Evolutionary conservation across 2,329 filamentous ascomycete species (phyloP).

Genomic region (Lachnellula subtilissima): DNA sequence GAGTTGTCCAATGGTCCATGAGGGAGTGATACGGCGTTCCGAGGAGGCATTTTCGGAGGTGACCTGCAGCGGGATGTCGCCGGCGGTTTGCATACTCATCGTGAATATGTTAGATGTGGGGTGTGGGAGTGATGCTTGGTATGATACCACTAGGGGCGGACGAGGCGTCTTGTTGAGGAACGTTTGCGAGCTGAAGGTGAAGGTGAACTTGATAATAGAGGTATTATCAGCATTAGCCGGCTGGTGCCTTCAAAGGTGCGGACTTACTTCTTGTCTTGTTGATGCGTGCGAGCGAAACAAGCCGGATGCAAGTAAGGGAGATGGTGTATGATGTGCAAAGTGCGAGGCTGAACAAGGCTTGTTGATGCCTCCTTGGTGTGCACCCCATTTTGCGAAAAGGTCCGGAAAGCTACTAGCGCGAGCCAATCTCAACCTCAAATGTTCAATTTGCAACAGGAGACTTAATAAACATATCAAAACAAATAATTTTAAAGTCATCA

Average conservation of each 20-base stretch:
- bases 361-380: background rate
- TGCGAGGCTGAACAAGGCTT: background rate
- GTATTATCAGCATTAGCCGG: too few relatives aligned
- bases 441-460: background rate
- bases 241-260: too few relatives aligned
- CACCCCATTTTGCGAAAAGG: background rate
- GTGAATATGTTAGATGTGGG: background rate
- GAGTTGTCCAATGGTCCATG: slow-evolving; percentile 82
- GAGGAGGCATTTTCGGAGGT: slow-evolving; percentile 72
- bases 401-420: background rate
- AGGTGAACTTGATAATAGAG: too few relatives aligned
- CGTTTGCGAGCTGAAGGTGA: background rate
- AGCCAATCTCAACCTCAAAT: background rate
- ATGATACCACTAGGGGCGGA: background rate
- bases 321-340: background rate
- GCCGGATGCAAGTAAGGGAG: background rate
- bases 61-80: slow-evolving; percentile 71
- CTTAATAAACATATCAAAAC: too few relatives aligned
- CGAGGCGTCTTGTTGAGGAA: background rate
- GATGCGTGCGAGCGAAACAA: background rate
- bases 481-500: too few relatives aligned
- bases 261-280: background rate
- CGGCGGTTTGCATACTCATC: slow-evolving; percentile 44
- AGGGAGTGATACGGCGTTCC: slow-evolving; percentile 85
- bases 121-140: background rate